Base-by-base conservation (phyloP, 1,284 basidiomycete species). In the Ganoderma sinense region DNA sequence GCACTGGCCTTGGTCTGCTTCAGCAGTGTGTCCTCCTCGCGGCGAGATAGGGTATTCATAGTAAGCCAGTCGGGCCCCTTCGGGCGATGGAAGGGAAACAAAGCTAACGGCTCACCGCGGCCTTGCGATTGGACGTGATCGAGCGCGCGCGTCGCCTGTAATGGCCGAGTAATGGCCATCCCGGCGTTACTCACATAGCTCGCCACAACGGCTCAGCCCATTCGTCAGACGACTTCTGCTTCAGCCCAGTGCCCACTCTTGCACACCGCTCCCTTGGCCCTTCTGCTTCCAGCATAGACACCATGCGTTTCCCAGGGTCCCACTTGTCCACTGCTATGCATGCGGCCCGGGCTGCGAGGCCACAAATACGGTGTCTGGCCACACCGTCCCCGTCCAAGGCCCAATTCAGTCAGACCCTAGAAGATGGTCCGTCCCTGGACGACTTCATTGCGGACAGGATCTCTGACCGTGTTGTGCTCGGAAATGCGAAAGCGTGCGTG, bases 1-100 rank as follows among this genome's bases (percentile, higher is more conserved):
- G 95, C 95, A 64, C 88, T 85, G 10, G 89, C 87, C 78, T 96
- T 96, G n/a, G 93, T 93, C 45, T 90, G 84, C 78, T 96, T 96
- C 62, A 93, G 80, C 55, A 97, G 86, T 14, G 91, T 92, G 60
- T 96, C 93, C 79, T 97, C 95, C 82, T 97, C 96, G 69, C 96
- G 87, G 72, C 95, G 88, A 33, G 95, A 97, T 40, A 97, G 87
- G 31, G 94, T 88, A 80, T 96, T 91, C 95, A 96, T 96, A 43
- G 66, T 65, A 33, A 64, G 64, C 40, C 59, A 59, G 65, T 69
- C 55, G 65, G 65, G 39, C 60, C 60, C 45, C 51, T 59, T 66
- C 58, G 65, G 63, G 65, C 56, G 65, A 23, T 26, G 60, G 63
- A 53, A 36, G 59, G 45, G 68, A 69, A 69, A 55, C 64, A 6